These are phyloP conservation scores for Chalaropsis ovoidea DNA, from an alignment of 2,329 filamentous ascomycete species.

Conservation along the genomic window DNA sequence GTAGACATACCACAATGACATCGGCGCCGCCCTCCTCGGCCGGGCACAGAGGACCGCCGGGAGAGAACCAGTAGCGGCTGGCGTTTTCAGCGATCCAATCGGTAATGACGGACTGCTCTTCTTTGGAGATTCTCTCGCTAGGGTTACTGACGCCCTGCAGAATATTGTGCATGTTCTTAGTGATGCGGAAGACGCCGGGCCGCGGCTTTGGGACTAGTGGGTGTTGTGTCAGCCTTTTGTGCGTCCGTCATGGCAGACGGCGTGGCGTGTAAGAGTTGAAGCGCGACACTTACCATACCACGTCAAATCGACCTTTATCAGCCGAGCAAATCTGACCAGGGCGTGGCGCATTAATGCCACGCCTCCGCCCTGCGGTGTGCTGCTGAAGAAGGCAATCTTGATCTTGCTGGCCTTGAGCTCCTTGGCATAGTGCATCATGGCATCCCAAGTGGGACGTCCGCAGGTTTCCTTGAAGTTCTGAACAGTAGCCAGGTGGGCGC, in stretches of 20 bases:
- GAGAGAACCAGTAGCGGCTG: conserved; percentile 60
- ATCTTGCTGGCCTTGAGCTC: conserved; percentile 53
- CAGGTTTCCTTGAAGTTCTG: conserved; percentile 54
- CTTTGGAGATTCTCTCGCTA: conserved; percentile 51
- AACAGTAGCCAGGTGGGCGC: conserved; percentile 47
- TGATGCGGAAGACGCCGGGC: conserved; percentile 69
- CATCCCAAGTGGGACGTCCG: conserved; percentile 51
- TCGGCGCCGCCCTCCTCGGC: conserved; percentile 62
- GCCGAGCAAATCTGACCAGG: conserved; percentile 58
- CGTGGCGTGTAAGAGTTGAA: too few species aligned
- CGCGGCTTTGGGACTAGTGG: conserved; percentile 63
- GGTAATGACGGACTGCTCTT: conserved; percentile 53
- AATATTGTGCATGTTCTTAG: conserved; percentile 83
- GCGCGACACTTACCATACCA: conserved; percentile 51
- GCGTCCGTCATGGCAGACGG: neutral
- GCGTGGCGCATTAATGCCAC: conserved; percentile 76
- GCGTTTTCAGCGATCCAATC: conserved; percentile 68
- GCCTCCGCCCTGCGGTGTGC: conserved; percentile 71
- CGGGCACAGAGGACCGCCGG: conserved; percentile 55
- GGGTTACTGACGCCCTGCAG: conserved; percentile 65
- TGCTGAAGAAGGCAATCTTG: conserved; percentile 69
- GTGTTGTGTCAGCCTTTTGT: neutral
- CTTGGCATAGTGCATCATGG: conserved; percentile 52
- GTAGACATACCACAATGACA: conserved; percentile 51
- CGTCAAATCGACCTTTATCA: conserved; percentile 56